Evolutionary conservation across 2,329 filamentous ascomycete genomes (phyloP).

Genomic region (Aureobasidium sp.): DNA sequence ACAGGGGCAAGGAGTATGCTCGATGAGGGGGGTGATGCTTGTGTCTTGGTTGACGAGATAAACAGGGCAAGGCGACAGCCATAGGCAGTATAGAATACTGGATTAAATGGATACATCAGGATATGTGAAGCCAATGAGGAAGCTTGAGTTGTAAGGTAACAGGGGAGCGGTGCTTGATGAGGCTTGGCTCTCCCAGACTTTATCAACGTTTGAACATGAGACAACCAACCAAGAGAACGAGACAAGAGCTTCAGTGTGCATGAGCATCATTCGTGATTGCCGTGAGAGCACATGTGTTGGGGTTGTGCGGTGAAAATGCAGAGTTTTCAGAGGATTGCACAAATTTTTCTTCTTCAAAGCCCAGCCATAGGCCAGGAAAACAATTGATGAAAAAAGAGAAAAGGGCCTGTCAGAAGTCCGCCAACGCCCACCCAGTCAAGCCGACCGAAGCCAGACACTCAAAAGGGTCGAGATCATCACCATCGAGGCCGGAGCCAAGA

Average conservation of each 20-base stretch:
- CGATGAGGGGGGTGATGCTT: too few species aligned
- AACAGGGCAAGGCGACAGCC: too few species aligned
- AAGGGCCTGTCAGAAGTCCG: constrained; percentile 17
- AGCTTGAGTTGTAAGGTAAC: too few species aligned
- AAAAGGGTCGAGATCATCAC: constrained; percentile 18
- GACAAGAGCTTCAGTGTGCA: not conserved
- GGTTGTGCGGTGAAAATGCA: not conserved
- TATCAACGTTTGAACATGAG: too few species aligned
- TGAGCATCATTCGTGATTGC: not conserved
- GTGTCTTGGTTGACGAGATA: too few species aligned
- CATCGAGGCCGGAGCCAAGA: constrained; percentile 11
- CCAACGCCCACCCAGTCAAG: constrained; percentile 16
- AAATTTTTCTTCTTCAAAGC: constrained; percentile 7
- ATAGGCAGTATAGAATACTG: too few species aligned
- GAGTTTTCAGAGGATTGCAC: not conserved
- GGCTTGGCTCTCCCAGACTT: too few species aligned
- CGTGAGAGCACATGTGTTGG: not conserved
- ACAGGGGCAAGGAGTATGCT: too few species aligned
- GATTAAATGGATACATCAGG: too few species aligned
- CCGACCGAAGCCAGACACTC: constrained; percentile 17
- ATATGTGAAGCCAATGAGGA: too few species aligned
- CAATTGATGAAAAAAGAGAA: constrained; percentile 8
- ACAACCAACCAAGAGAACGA: too few species aligned
- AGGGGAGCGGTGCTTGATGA: too few species aligned
- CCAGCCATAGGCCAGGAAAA: constrained; percentile 5